Conservation (phyloP, 2,329 filamentous ascomycete species). For the Fusarium sp. region DNA sequence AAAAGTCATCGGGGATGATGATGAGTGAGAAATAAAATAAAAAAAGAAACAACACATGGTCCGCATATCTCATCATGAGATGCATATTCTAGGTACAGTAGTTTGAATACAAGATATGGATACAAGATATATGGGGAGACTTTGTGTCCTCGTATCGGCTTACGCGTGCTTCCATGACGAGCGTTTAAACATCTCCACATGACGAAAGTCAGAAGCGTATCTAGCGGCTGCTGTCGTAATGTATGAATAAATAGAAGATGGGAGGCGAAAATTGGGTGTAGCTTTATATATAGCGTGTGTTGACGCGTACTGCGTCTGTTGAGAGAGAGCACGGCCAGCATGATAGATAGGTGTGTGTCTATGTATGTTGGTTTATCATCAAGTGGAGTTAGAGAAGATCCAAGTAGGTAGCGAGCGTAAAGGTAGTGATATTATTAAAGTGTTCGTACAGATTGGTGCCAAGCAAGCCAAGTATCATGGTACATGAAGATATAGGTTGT, state of each 20-base stretch:
- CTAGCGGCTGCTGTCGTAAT: neutral
- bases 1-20: neutral
- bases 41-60: neutral
- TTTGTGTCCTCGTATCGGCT: conserved; percentile 35
- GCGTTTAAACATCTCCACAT: neutral
- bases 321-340: neutral
- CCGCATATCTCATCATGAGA: neutral
- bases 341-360: neutral
- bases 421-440: conserved; percentile 31
- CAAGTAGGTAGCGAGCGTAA: conserved; percentile 19
- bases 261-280: neutral
- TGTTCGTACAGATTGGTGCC: conserved; percentile 29
- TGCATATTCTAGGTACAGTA: neutral
- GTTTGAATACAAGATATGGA: neutral
- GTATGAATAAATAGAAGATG: neutral
- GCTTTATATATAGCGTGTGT: neutral
- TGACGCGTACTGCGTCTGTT: neutral
- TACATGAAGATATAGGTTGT: conserved; percentile 34
- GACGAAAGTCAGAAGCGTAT: neutral
- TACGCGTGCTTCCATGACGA: conserved; percentile 30
- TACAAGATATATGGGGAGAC: neutral
- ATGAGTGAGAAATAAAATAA: neutral
- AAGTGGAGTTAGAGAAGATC: neutral
- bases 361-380: neutral
- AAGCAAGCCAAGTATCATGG: conserved; percentile 16